Evolutionary conservation across 75 land plant species (phyloP).

Genomic region (Adiantum capillusveneris): DNA sequence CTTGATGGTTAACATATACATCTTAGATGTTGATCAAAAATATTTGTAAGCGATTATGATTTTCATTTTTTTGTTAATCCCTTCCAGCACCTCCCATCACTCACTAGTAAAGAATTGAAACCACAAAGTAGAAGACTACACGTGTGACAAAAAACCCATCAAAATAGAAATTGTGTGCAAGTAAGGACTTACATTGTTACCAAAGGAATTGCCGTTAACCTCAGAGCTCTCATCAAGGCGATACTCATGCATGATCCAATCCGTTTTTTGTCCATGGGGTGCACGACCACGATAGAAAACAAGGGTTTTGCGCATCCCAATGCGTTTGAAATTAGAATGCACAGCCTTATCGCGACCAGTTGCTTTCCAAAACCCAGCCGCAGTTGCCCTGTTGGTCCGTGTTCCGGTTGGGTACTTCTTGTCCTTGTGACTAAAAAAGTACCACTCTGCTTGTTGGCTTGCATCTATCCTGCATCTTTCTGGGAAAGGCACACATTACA

Average conservation of each 20-base stretch:
- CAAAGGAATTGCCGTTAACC: constrained; percentile 19
- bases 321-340: constrained; percentile 20
- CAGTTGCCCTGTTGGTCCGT: constrained; percentile 26
- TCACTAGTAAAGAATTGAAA: too few species aligned
- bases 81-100: too few species aligned
- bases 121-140: too few species aligned
- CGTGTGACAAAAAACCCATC: too few species aligned
- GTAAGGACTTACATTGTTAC: constrained; percentile 14
- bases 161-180: not conserved
- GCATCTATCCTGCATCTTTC: constrained; percentile 61
- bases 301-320: constrained; percentile 66
- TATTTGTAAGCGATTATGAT: too few species aligned
- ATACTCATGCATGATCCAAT: constrained; percentile 84
- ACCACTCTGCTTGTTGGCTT: constrained; percentile 65
- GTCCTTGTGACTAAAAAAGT: constrained; percentile 72
- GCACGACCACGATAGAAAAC: constrained; percentile 73
- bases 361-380: constrained; percentile 75
- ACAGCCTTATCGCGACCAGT: constrained; percentile 69
- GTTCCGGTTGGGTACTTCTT: constrained; percentile 64
- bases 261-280: constrained; percentile 67
- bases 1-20: too few species aligned
- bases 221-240: constrained; percentile 46
- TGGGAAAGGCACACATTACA: not conserved
- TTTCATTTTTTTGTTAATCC: too few species aligned
- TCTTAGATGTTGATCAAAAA: too few species aligned